Percentiles rank a stretch among this genome's conserved stretches.
These are phyloP conservation scores for Sporothrix dimorphospora DNA, from an alignment of 2,329 filamentous ascomycete genomes.

Conservation along the genomic window DNA sequence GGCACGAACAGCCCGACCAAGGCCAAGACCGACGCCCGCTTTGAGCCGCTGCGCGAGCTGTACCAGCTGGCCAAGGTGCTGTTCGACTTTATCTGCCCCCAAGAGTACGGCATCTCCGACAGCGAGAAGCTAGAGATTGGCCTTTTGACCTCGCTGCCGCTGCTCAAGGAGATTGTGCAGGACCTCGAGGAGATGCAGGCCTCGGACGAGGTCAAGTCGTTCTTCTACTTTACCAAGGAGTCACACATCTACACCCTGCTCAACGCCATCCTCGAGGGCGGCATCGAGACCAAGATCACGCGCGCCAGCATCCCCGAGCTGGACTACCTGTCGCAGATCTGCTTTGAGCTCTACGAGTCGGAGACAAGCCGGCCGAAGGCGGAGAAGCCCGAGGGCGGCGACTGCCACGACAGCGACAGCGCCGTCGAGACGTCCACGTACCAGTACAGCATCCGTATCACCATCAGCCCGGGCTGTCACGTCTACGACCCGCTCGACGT, in stretches of 20 bases:
- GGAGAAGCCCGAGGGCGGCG: neutral
- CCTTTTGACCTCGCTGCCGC: slow-evolving; percentile 85
- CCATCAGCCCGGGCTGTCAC: slow-evolving; percentile 92
- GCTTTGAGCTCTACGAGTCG: slow-evolving; percentile 96
- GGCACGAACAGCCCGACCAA: slow-evolving; percentile 70
- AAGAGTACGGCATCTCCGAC: slow-evolving; percentile 96
- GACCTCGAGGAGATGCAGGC: slow-evolving; percentile 97
- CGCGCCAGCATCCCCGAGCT: slow-evolving; percentile 94
- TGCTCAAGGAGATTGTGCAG: slow-evolving; percentile 95
- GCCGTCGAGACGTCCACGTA: slow-evolving; percentile 59
- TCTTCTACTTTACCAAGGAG: slow-evolving; percentile 99
- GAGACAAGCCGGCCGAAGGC: slow-evolving; percentile 64
- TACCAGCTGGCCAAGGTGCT: slow-evolving; percentile 93
- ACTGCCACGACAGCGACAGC: slow-evolving; percentile 47
- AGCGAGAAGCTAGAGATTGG: slow-evolving; percentile 98
- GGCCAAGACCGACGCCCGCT: slow-evolving; percentile 78
- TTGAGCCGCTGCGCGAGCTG: slow-evolving; percentile 87
- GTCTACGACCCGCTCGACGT: slow-evolving; percentile 96
- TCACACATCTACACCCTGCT: slow-evolving; percentile 97
- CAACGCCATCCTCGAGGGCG: slow-evolving; percentile 96
- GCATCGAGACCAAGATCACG: slow-evolving; percentile 94
- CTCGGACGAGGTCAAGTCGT: slow-evolving; percentile 88
- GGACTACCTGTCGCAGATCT: slow-evolving; percentile 96
- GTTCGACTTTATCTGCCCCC: slow-evolving; percentile 97
- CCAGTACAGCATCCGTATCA: slow-evolving; percentile 95